Base-by-base conservation (phyloP, 2,329 filamentous ascomycete genomes). In the Fusarium goolgardi region DNA sequence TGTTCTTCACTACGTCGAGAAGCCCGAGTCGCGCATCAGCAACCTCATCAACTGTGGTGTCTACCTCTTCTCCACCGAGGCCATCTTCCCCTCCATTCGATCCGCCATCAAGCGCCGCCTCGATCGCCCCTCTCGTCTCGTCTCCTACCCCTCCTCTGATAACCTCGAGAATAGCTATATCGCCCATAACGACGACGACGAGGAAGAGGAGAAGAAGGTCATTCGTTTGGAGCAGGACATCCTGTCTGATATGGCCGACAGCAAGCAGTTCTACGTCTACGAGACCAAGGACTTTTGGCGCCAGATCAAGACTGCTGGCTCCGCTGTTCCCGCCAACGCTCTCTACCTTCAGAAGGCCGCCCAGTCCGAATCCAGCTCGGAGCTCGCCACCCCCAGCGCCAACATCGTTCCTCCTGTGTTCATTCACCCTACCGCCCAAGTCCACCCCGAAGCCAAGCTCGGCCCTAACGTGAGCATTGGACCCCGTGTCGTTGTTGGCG, bases 261-360 rank as follows among this genome's bases (percentile, higher is more conserved):
- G 89, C 87, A 96, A 97, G 82, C 93, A 96, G 80, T 99, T 99
- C 85, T 98, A 94, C 81, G 96, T 98, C 32, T 92, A 97, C 79
- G 96, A 99, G 84, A 98, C 95, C 71, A 97, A 96, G 83, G 96
- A 98, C 80, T 99, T 99, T 81, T 99, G 96, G 96, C 93, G 96
- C 74, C 96, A 99, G 85, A 98, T 99, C 87, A 99, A 99, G 88
- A 97, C 96, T 3, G 96, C 96, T 63, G 96, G 96, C 63, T 98
- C 95, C 8, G 96, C 96, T 50, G 94, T 99, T 29, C 96, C 96
- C 18, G 96, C 96, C 67, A 98, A 98, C 76, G 96, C 96, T 16
- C 87, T 99, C 34, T 99, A 99, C 82, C 88, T 99, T 55, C 93
- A 96, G 78, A 93, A 97, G 83, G 95, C 96, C 21, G 91, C 91